Evolutionary conservation across 768 basidiomycete species (phyloP).

Genomic region (Tremella yokohamensis): DNA sequence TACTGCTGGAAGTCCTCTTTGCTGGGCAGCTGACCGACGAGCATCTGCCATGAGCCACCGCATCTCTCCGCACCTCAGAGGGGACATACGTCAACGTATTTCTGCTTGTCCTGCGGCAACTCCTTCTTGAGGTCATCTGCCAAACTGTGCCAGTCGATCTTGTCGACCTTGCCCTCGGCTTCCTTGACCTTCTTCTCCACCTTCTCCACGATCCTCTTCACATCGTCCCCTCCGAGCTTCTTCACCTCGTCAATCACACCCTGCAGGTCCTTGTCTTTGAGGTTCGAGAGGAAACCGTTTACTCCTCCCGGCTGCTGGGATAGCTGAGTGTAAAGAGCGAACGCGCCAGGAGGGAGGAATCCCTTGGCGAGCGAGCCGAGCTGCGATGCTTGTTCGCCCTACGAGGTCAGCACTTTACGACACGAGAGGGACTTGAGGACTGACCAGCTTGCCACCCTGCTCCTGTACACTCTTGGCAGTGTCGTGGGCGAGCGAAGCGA

Average conservation of each 20-base stretch:
- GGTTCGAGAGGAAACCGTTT: conserved; percentile 38
- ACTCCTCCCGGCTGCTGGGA: conserved; percentile 39
- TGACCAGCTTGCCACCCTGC: conserved; percentile 21
- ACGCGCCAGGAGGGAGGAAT: conserved; percentile 35
- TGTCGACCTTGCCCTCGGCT: conserved; percentile 42
- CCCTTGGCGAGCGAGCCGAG: conserved; percentile 21
- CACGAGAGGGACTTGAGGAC: conserved; percentile 5
- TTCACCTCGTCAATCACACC: conserved; percentile 46
- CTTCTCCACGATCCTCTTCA: conserved; percentile 42
- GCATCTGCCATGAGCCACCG: conserved; percentile 21
- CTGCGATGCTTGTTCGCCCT: conserved; percentile 1
- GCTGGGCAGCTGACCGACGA: conserved; percentile 36
- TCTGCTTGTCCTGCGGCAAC: conserved; percentile 39
- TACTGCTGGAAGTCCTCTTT: conserved; percentile 37
- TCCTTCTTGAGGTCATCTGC: conserved; percentile 42
- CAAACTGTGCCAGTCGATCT: conserved; percentile 48
- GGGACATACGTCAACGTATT: conserved; percentile 43
- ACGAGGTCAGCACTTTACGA: neutral
- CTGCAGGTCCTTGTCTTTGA: conserved; percentile 45
- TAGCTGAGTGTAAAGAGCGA: conserved; percentile 37
- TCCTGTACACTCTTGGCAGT: conserved; percentile 35
- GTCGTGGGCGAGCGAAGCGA: conserved; percentile 32
- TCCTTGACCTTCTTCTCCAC: conserved; percentile 46
- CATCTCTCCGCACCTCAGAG: neutral
- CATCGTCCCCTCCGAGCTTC: conserved; percentile 45